phyloP scores from a whole-genome alignment of 345 rosid species.

The Gossypioides kirkii region DNA sequence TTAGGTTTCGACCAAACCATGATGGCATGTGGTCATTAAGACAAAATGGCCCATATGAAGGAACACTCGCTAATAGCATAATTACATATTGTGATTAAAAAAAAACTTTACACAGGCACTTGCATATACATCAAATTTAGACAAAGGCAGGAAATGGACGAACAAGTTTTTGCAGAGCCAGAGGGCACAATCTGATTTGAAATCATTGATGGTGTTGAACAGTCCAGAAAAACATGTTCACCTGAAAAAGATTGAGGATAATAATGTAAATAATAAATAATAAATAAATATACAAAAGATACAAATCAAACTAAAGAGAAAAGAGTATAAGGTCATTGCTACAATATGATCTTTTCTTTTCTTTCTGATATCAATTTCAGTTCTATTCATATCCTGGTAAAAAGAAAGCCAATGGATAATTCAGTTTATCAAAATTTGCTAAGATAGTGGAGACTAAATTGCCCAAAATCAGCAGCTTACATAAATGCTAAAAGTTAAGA shows the following conservation, averaged over 20 bases:
- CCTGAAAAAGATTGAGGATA: constrained; percentile 42
- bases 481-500: background rate
- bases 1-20: background rate
- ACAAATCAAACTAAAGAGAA: background rate
- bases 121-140: background rate
- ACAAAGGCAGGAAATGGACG: constrained; percentile 21
- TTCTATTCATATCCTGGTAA: background rate
- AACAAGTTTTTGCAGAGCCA: constrained; percentile 69
- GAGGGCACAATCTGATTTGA: constrained; percentile 68
- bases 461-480: background rate
- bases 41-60: background rate
- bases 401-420: background rate
- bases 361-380: background rate
- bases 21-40: background rate
- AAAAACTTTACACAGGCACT: background rate
- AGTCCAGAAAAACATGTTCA: constrained; percentile 72
- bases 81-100: background rate
- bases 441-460: background rate
- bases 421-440: background rate
- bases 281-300: background rate
- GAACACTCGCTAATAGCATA: background rate
- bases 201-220: constrained; percentile 49
- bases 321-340: background rate
- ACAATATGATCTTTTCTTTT: background rate
- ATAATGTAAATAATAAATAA: background rate